Evolutionary conservation across 2,329 filamentous ascomycete genomes (phyloP).

Genomic region (Conoideocrella luteorostrata): DNA sequence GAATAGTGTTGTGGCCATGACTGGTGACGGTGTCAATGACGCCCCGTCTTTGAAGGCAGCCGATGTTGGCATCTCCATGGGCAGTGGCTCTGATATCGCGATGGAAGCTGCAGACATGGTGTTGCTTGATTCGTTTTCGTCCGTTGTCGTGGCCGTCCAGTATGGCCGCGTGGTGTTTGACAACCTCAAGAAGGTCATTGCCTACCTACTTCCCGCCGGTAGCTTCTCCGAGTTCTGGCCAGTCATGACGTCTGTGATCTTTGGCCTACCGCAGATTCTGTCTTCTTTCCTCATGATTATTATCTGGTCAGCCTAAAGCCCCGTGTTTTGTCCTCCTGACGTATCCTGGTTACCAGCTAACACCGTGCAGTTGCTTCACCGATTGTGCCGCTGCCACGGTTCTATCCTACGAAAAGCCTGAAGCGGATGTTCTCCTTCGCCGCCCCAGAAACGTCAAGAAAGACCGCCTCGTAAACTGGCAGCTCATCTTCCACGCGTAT

Average conservation of each 20-base stretch:
- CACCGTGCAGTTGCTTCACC: constrained; percentile 62
- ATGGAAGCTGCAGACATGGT: constrained; percentile 79
- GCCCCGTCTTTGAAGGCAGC: constrained; percentile 73
- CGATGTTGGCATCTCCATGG: constrained; percentile 78
- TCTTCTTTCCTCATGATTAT: constrained; percentile 68
- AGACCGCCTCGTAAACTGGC: constrained; percentile 67
- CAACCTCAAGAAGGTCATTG: constrained; percentile 65
- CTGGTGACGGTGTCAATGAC: constrained; percentile 84
- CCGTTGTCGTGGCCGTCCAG: constrained; percentile 64
- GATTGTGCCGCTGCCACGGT: constrained; percentile 68
- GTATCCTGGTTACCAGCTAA: constrained; percentile 12
- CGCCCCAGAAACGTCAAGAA: constrained; percentile 62
- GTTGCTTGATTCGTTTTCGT: constrained; percentile 66
- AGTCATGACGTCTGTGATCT: constrained; percentile 64
- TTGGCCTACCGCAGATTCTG: constrained; percentile 67
- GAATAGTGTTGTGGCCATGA: constrained; percentile 69
- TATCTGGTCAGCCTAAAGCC: constrained; percentile 51
- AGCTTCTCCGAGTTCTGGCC: constrained; percentile 73
- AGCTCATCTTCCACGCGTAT: constrained; percentile 67
- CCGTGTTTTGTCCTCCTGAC: no score
- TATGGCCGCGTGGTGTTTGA: constrained; percentile 74
- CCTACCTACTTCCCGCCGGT: constrained; percentile 68
- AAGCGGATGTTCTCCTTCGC: constrained; percentile 66
- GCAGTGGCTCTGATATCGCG: constrained; percentile 75
- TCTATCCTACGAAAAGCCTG: constrained; percentile 69